Conservation (phyloP, 116 monocot genomes). For the Dioscorea cayenensis region DNA sequence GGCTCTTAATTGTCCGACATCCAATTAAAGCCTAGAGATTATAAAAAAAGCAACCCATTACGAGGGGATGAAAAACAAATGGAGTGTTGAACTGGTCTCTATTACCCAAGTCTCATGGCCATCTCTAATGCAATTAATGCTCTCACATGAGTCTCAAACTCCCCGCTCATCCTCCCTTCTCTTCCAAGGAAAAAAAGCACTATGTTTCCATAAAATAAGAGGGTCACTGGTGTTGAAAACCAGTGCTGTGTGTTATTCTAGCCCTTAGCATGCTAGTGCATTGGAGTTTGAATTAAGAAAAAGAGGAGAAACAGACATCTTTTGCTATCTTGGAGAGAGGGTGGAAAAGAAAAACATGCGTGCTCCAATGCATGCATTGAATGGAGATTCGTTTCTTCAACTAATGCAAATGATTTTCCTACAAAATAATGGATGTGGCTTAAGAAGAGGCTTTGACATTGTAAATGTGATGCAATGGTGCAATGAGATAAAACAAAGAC, state of each 20-base stretch:
- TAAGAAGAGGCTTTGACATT: background rate
- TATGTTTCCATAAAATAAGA: background rate
- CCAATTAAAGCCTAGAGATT: slow-evolving; percentile 10
- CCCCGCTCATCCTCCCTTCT: background rate
- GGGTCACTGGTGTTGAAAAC: slow-evolving; percentile 2
- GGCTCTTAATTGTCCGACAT: slow-evolving; percentile 10
- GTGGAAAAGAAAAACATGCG: slow-evolving; percentile 6
- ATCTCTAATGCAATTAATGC: slow-evolving; percentile 1
- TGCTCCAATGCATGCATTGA: slow-evolving; percentile 11
- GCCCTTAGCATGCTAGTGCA: slow-evolving; percentile 8
- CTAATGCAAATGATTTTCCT: background rate
- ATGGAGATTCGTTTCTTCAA: slow-evolving; percentile 11
- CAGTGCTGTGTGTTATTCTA: background rate
- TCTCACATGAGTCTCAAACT: slow-evolving; percentile 1
- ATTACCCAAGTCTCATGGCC: slow-evolving; percentile 1
- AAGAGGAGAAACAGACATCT: slow-evolving; percentile 9
- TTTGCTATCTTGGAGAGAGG: slow-evolving; percentile 7
- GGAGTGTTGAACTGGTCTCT: background rate
- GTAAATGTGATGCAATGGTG: background rate
- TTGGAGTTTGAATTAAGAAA: slow-evolving; percentile 9
- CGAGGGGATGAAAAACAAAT: slow-evolving; percentile 7
- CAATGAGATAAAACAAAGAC: background rate
- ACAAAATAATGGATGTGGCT: background rate
- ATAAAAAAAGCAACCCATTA: slow-evolving; percentile 18
- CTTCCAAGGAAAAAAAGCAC: slow-evolving; percentile 13